Evolutionary conservation across 2,329 filamentous ascomycete species (phyloP).

Genomic region (Arthrinium phaeospermum): DNA sequence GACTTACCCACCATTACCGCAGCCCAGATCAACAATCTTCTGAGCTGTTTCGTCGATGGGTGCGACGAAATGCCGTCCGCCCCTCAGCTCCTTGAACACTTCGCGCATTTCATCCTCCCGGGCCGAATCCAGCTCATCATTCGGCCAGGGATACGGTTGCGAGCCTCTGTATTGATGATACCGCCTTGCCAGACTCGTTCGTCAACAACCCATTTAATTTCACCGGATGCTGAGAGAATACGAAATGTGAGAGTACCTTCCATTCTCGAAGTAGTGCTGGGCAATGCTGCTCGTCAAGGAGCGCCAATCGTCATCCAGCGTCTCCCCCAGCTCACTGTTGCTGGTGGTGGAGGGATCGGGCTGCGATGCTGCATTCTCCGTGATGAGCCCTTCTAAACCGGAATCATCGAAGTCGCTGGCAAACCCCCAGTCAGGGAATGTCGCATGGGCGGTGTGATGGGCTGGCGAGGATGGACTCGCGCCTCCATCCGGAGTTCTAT

Average conservation of each 20-base stretch:
- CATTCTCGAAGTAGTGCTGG: slow-evolving; percentile 23
- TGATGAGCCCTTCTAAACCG: background rate
- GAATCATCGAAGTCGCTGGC: slow-evolving; percentile 1
- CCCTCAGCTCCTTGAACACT: slow-evolving; percentile 53
- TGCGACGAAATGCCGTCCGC: slow-evolving; percentile 48
- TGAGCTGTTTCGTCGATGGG: slow-evolving; percentile 52
- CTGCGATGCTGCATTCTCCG: background rate
- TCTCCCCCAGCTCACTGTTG: slow-evolving; percentile 14
- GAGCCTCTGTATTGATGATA: slow-evolving; percentile 6
- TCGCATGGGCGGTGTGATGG: background rate
- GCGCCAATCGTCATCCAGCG: slow-evolving; percentile 21
- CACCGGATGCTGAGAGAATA: slow-evolving; percentile 8
- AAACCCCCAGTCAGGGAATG: background rate
- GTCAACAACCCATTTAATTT: slow-evolving; percentile 10
- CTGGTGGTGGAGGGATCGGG: background rate
- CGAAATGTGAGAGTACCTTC: slow-evolving; percentile 18
- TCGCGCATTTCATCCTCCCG: slow-evolving; percentile 56
- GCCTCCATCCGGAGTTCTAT: background rate
- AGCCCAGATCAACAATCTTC: slow-evolving; percentile 57
- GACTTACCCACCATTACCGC: slow-evolving; percentile 38
- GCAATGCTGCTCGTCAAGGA: slow-evolving; percentile 22
- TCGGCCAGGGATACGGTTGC: slow-evolving; percentile 54
- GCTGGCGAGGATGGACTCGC: background rate
- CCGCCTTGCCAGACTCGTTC: slow-evolving; percentile 14
- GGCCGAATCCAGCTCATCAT: slow-evolving; percentile 56